phyloP scores from a whole-genome alignment of 371 early-diverging fungal species.

The Syncephalis fuscata region DNA sequence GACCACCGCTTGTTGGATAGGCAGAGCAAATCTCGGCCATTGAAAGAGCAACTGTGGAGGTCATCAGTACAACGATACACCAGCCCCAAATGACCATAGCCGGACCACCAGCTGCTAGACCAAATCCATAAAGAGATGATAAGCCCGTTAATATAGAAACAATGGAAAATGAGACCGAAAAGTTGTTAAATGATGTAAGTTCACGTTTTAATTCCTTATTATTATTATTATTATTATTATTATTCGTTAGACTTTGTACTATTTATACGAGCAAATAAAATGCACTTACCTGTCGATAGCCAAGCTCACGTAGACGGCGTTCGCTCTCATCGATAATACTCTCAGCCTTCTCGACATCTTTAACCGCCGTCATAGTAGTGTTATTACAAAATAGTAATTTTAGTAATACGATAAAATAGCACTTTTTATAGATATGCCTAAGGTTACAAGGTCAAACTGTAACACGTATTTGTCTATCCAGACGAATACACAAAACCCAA shows the following conservation, averaged over 20 bases:
- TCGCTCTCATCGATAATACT: too few species aligned
- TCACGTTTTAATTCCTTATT: slow-evolving; percentile 30
- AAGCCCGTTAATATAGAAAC: slow-evolving; percentile 23
- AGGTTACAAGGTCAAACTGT: too few species aligned
- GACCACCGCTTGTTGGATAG: slow-evolving; percentile 21
- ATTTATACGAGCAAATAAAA: too few species aligned
- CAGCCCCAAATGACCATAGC: slow-evolving; percentile 30
- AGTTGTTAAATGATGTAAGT: slow-evolving; percentile 25
- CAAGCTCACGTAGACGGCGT: slow-evolving; percentile 17
- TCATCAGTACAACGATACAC: slow-evolving; percentile 18
- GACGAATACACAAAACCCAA: too few species aligned
- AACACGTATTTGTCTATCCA: too few species aligned
- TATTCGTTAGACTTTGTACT: too few species aligned
- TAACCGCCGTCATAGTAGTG: too few species aligned
- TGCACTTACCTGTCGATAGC: slow-evolving; percentile 10
- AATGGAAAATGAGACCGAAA: slow-evolving; percentile 23
- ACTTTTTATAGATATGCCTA: too few species aligned
- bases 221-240: too few species aligned
- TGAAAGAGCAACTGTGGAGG: slow-evolving; percentile 23
- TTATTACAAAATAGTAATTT: too few species aligned
- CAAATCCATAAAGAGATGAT: slow-evolving; percentile 19
- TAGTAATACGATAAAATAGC: too few species aligned
- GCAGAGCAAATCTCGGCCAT: slow-evolving; percentile 39
- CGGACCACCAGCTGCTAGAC: slow-evolving; percentile 29
- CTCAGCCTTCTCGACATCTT: too few species aligned